Evolutionary conservation across 1,284 basidiomycete species (phyloP), one percentile per base, ranked within the genome.

Genomic region (Heliocybe sulcata): DNA sequence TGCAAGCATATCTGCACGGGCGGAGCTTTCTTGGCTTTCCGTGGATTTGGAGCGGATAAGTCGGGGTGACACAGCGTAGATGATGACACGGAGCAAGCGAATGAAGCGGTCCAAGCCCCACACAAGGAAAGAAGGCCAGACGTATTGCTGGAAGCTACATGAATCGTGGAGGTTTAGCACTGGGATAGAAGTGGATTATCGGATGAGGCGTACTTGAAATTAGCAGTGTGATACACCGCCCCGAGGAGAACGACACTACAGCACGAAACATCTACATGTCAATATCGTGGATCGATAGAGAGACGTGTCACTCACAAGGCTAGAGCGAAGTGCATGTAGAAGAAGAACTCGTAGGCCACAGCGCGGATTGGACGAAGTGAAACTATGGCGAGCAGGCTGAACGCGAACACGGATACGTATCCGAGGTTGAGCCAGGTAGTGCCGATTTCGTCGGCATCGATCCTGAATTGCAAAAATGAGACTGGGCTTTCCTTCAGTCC

Each of bases 41-140:
- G 61, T 71, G 6, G 74, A 72, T 63, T 75, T 55, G 6, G 65
- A 58, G 27, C 60, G 56, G 2, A 56, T 10, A 42, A 61, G 68
- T 57, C 73, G 71, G 65, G 70, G 74, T 25, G 66, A 71, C 59
- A 75, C 69, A 67, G 87, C 87, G 68, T 75, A 74, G 31, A 76
- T 57, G 49, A 81, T 58, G 6, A 86, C 64, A 12, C 83, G 79
- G 10, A 73, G 55, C 16, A 76, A 20, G 14, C 84, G 79, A 54
- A 84, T 60, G 38, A 77, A 55, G 25, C 85, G 77, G 64, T 89
- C 87, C 49, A 85, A 64, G 0, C 71, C 83, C 85, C 85, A 90
- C 29, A 87, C 64, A 59, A 85, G 67, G 67, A 85, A 75, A 1
- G 75, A 73, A 2, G 83, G 82, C 79, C 80, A 81, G 27, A 80